Base-by-base conservation (phyloP, 768 basidiomycete species). In the Suillus fuscotomentosus region DNA sequence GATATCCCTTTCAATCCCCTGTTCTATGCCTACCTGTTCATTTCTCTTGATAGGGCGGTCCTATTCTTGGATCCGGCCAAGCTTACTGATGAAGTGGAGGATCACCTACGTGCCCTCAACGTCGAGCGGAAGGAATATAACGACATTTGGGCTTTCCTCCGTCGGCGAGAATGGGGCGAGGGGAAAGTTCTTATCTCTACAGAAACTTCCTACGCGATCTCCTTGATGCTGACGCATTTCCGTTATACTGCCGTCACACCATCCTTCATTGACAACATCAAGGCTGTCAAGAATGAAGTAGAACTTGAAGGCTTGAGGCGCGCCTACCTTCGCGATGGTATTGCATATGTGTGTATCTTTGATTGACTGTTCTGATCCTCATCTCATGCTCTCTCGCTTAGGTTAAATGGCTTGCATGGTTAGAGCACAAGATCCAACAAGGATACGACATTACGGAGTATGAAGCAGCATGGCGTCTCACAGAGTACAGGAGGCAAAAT, bases 1-100 rank as follows among this genome's bases (percentile, higher is more conserved):
- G 96, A 98, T 70, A 89, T 98, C 55, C 93, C 94, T 0, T 93
- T 88, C 81, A 95, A 94, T 72, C 97, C 97, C 0, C 84, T 99
- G 10, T 97, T 97, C 79, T 91, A 91, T 60, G 85, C 91, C 0
- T 99, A 97, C 72, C 77, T 96, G 22, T 92, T 89, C 70, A 82
- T 98, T 47, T 83, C 88, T 4, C 72, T 85, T 10, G 80, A 88
- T 14, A 75, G 73, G n/a, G 81, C 85, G 7, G 79, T 88, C n/a
- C 77, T 97, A 11, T 97, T 97, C 80, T 79, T 95, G 45, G 94
- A 96, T 67, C 69, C 77, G 47, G 75, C 75, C 61, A 92, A 97
- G 71, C 77, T 92, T 20, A 80, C 82, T 11, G 77, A 81, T 0
- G 84, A 89, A 2, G 85, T 89, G 0, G 72, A 78, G 59, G 79